Base-by-base conservation (phyloP, 352 stramenopile genomes). In the Salisapilia sapeloensis region DNA sequence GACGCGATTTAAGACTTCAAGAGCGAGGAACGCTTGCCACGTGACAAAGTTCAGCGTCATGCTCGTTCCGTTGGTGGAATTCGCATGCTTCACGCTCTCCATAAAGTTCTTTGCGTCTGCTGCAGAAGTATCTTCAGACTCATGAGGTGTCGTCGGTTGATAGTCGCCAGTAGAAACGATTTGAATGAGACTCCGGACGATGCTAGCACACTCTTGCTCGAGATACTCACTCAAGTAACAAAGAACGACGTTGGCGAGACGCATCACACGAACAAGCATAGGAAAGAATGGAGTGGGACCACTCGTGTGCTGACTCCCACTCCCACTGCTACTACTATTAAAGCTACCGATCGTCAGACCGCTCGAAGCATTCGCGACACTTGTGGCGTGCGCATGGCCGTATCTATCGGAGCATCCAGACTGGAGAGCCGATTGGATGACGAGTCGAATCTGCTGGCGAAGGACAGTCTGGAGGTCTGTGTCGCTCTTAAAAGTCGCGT, bases 1-100 rank as follows among this genome's bases (percentile, higher is more conserved):
- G 28, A 83, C 42, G 16, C 71, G 71, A 35, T 76, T 83, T 9
- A 91, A 42, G 19, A 91, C 75, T 56, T 91, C 75, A 3, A 91
- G 56, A 9, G 71, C 59, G 8, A 91, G 38, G 12, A 91, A 34
- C 8, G 87, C 75, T 2, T 66, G 72, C 75, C 75, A 91, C 19
- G 75, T 86, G 28, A 91, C 75, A 19, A 72, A 90, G 45, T 64
- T 86, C 7, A 70, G 50, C 2, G 43, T 47, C n/a, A 38, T 15
- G 13, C 37, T 44, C 6, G 33, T 4, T 15, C 13, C 54, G 6
- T 46, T 55, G 0, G 50, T 44, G 1, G 34, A 46, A 4, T 53
- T 48, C 1, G 24, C 36, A 36, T 71, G 52, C 9, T 47, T 57
- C 15, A 79, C n/a, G n/a, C n/a, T n/a, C n/a, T n/a, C n/a, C n/a